phyloP scores from a whole-genome alignment of 2,329 filamentous ascomycete genomes.

The Clonostachys chloroleuca region DNA sequence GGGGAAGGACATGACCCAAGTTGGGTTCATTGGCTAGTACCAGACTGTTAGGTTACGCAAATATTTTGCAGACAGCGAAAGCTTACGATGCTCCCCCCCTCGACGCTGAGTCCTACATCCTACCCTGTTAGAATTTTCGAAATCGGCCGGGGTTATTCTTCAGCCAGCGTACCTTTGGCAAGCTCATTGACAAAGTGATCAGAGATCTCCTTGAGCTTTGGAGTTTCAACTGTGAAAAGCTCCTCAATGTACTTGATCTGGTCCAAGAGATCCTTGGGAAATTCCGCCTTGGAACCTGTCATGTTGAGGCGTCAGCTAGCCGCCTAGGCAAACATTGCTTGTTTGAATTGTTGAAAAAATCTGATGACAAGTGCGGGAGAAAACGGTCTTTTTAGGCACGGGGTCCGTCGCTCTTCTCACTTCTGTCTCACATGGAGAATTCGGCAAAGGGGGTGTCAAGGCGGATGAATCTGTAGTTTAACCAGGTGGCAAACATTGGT shows the following conservation, averaged over 20 bases:
- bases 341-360: no score
- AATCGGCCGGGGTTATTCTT: not conserved
- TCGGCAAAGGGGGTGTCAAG: no score
- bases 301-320: not conserved
- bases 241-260: constrained; percentile 85
- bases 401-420: no score
- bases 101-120: constrained; percentile 66
- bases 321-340: not conserved
- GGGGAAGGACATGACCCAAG: constrained; percentile 90
- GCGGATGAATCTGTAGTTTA: no score
- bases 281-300: constrained; percentile 82
- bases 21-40: constrained; percentile 88
- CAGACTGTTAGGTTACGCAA: constrained; percentile 2
- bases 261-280: constrained; percentile 75
- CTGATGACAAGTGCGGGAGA: no score
- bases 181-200: constrained; percentile 87
- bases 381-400: no score
- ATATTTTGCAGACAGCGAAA: constrained; percentile 8
- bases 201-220: constrained; percentile 86
- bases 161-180: constrained; percentile 60
- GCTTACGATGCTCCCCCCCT: constrained; percentile 88
- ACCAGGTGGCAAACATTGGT: no score
- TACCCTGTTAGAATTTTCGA: not conserved
- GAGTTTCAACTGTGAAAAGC: constrained; percentile 70
- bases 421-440: no score